Percentiles rank a stretch among this genome's conserved stretches.
phyloP scores from a whole-genome alignment of 179 eudicot genomes.

The Amaranthus tricolor region DNA sequence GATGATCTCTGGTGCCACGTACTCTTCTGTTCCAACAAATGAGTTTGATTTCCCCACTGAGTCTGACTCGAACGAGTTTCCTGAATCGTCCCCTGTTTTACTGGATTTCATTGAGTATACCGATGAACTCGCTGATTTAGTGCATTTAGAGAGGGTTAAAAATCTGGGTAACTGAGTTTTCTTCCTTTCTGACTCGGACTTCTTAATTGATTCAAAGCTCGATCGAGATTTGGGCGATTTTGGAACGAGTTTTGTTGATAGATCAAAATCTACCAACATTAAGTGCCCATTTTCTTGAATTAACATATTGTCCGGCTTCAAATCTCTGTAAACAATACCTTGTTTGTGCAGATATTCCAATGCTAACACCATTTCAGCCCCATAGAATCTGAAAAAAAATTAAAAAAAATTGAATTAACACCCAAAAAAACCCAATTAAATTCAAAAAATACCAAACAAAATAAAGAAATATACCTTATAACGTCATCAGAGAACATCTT shows the following conservation, averaged over 20 bases:
- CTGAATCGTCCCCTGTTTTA: constrained; percentile 4
- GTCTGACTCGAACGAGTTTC: constrained; percentile 37
- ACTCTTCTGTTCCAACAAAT: constrained; percentile 94
- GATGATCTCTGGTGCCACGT: constrained; percentile 81
- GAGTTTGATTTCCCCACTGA: constrained; percentile 66
- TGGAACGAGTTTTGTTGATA: constrained; percentile 61
- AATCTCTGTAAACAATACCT: constrained; percentile 82
- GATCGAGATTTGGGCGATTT: constrained; percentile 36
- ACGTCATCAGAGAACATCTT: constrained; percentile 81
- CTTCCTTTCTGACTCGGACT: constrained; percentile 17
- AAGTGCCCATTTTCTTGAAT: constrained; percentile 78
- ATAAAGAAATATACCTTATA: constrained; percentile 52
- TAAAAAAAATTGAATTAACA: background rate
- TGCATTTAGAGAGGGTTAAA: constrained; percentile 35
- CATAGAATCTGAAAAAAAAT: constrained; percentile 54
- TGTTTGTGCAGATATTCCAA: constrained; percentile 75
- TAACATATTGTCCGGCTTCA: constrained; percentile 84
- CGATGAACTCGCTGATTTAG: constrained; percentile 46
- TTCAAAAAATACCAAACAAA: background rate
- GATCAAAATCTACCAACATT: constrained; percentile 93
- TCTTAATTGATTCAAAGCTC: constrained; percentile 2
- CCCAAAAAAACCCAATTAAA: background rate
- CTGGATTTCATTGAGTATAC: constrained; percentile 34
- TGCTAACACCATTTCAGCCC: constrained; percentile 81
- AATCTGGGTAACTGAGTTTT: constrained; percentile 29